phyloP scores from a whole-genome alignment of 148 eudicot genomes.

The Euryodendron excelsum region DNA sequence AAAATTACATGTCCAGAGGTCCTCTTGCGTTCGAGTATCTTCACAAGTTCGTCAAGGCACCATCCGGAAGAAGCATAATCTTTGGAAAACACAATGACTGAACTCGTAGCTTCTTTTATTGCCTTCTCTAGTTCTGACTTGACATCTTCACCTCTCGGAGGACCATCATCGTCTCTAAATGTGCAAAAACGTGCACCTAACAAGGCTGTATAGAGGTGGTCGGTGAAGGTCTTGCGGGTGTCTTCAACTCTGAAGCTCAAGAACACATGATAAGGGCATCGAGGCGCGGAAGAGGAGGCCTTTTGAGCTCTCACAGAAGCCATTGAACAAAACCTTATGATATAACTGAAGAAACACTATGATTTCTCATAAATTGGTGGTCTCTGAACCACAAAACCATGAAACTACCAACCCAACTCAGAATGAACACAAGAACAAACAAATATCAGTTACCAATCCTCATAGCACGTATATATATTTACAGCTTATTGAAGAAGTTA shows the following conservation, averaged over 20 bases:
- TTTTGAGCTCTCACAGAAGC: no score
- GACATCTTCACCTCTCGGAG: background rate
- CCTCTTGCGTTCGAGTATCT: slow-evolving; percentile 1
- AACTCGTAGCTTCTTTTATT: background rate
- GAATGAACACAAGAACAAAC: no score
- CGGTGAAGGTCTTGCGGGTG: background rate
- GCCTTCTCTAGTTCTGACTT: background rate
- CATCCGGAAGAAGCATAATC: slow-evolving; percentile 11
- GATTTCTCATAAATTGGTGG: no score
- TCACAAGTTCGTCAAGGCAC: slow-evolving; percentile 11
- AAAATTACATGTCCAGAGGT: background rate
- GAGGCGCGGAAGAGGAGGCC: no score
- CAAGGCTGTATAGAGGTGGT: slow-evolving; percentile 5
- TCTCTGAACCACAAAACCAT: no score
- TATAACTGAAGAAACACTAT: background rate
- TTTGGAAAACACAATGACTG: slow-evolving; percentile 7
- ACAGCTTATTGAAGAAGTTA: no score
- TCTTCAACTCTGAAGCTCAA: background rate
- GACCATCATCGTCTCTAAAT: background rate
- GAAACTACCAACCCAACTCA: no score
- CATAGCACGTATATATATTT: no score
- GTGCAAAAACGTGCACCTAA: background rate
- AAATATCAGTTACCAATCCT: no score
- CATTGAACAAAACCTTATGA: background rate
- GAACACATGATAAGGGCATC: background rate